Conservation (phyloP, 2,329 filamentous ascomycete species). For the Xylariales sp. region DNA sequence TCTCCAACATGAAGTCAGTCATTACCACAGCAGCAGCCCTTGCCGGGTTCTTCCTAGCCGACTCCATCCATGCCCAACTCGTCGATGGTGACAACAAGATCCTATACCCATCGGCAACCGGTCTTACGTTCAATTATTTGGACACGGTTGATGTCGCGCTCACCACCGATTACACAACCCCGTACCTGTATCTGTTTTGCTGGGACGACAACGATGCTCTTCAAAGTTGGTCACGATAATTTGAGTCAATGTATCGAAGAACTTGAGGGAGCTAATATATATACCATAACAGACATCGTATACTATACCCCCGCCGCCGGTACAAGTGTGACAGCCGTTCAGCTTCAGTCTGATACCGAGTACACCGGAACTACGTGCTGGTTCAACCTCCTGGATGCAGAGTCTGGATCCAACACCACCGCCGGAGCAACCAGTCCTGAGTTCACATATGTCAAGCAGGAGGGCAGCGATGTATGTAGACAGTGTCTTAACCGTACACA, state of each 20-base stretch:
- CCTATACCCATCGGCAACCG: not conserved
- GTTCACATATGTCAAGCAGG: not conserved
- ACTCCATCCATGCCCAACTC: not conserved
- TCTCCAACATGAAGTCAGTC: no score
- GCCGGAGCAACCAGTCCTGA: not conserved
- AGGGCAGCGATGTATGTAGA: not conserved
- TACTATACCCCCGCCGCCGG: not conserved
- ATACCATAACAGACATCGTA: not conserved
- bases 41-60: no score
- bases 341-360: not conserved
- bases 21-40: no score
- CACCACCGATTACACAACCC: constrained; percentile 1
- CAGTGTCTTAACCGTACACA: not conserved
- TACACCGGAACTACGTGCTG: not conserved
- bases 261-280: no score
- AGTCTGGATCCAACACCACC: not conserved
- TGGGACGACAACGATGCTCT: not conserved
- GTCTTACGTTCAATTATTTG: constrained; percentile 2
- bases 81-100: constrained; percentile 1
- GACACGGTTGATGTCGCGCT: constrained; percentile 1
- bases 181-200: not conserved
- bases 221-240: no score
- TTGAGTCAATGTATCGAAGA: no score
- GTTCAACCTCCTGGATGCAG: not conserved
- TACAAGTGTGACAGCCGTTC: not conserved